Evolutionary conservation across 441 rosid species (phyloP).

Genomic region (Populus hybrid): DNA sequence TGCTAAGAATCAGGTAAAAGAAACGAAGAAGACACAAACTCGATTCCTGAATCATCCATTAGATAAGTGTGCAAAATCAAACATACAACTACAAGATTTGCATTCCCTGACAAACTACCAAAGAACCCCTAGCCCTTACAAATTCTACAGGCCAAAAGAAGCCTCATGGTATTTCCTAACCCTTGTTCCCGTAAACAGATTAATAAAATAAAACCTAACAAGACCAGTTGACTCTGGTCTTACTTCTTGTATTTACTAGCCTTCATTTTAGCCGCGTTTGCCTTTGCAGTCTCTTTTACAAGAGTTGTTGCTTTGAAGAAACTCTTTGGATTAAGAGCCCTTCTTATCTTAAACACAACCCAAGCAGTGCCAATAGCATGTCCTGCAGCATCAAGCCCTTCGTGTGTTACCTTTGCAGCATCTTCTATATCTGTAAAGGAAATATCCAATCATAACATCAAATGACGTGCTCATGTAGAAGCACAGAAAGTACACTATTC

Average conservation of each 20-base stretch:
- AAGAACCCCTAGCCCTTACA: background rate
- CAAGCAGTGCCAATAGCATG: slow-evolving; percentile 89
- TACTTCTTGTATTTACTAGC: slow-evolving; percentile 22
- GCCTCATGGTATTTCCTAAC: background rate
- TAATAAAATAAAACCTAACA: background rate
- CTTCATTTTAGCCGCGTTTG: slow-evolving; percentile 41
- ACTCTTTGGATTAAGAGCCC: slow-evolving; percentile 81
- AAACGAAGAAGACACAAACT: slow-evolving; percentile 2
- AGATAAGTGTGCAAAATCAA: background rate
- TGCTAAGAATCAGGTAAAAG: background rate
- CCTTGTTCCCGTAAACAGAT: background rate
- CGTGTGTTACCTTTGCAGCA: slow-evolving; percentile 68
- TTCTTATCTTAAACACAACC: slow-evolving; percentile 87
- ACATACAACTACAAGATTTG: background rate
- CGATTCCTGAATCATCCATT: background rate
- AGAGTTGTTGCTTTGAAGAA: slow-evolving; percentile 65
- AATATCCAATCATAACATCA: background rate
- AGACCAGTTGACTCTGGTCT: background rate
- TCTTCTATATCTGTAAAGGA: slow-evolving; percentile 57
- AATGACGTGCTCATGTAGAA: background rate
- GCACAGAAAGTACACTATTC: background rate
- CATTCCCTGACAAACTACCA: background rate
- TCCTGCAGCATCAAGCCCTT: slow-evolving; percentile 87
- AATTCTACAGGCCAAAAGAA: background rate
- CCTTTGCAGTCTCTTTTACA: slow-evolving; percentile 59